Evolutionary conservation across 176 grass and related monocot species (phyloP).

Genomic region (Dendrocalamus sinicus): DNA sequence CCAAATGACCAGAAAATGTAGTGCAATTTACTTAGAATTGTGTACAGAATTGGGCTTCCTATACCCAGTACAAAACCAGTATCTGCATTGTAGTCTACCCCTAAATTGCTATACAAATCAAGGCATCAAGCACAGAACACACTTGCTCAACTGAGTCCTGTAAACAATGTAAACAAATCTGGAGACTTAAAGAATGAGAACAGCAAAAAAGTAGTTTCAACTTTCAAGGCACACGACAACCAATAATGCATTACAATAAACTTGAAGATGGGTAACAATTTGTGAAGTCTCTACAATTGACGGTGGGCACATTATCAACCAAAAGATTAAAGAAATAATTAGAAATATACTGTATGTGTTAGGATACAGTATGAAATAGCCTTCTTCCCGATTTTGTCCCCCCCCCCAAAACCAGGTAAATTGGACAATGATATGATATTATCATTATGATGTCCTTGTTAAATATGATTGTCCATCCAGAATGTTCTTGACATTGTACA

Average conservation of each 20-base stretch:
- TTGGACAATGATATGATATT: conserved; percentile 17
- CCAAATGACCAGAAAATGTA: neutral
- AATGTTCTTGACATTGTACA: conserved; percentile 54
- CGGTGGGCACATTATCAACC: conserved; percentile 46
- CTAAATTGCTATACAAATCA: neutral
- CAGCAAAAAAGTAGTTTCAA: neutral
- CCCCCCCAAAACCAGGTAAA: conserved; percentile 13
- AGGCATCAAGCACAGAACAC: neutral
- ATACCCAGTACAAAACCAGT: neutral
- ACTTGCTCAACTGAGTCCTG: neutral
- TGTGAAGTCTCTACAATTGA: conserved; percentile 40
- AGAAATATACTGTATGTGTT: conserved; percentile 53
- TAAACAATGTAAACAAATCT: neutral
- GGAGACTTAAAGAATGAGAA: neutral
- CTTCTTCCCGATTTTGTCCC: conserved; percentile 32
- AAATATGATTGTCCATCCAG: conserved; percentile 44
- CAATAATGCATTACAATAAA: conserved; percentile 43
- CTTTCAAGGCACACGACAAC: conserved; percentile 19
- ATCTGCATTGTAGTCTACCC: neutral
- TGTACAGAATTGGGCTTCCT: neutral
- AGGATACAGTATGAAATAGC: conserved; percentile 55
- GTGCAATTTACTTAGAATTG: neutral
- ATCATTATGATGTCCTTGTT: conserved; percentile 43
- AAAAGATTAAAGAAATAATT: conserved; percentile 59
- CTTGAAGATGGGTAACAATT: conserved; percentile 18